phyloP scores from a whole-genome alignment of 345 rosid genomes.

The Gossypium sturtianum region DNA sequence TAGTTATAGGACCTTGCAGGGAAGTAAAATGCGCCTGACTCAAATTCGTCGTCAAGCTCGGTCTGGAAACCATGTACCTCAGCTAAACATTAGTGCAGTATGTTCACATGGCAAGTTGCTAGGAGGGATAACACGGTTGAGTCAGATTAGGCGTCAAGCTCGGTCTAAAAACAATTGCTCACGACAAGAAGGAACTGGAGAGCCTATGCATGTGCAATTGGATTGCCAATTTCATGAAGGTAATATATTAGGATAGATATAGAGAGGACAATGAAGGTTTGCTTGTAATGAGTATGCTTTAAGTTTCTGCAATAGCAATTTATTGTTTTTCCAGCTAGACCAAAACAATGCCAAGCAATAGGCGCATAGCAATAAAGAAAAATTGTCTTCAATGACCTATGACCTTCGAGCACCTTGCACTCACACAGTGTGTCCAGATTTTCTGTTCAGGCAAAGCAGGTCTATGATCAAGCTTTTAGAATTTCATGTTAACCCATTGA shows the following conservation, averaged over 20 bases:
- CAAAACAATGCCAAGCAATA: background rate
- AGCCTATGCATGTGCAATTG: background rate
- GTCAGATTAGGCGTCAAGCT: slow-evolving; percentile 3
- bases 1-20: background rate
- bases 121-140: slow-evolving; percentile 4
- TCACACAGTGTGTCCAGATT: background rate
- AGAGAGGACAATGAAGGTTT: background rate
- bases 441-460: background rate
- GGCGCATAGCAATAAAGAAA: background rate
- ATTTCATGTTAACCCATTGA: background rate
- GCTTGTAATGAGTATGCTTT: background rate
- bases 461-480: background rate
- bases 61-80: background rate
- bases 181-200: background rate
- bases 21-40: slow-evolving; percentile 9
- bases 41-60: slow-evolving; percentile 15
- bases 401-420: background rate
- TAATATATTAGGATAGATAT: background rate
- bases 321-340: background rate
- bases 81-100: background rate
- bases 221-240: slow-evolving; percentile 1
- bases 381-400: background rate
- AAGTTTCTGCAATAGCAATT: background rate
- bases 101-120: background rate
- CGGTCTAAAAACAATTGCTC: background rate